Evolutionary conservation across 768 basidiomycete genomes (phyloP).

Genomic region (Lactarius sp.): DNA sequence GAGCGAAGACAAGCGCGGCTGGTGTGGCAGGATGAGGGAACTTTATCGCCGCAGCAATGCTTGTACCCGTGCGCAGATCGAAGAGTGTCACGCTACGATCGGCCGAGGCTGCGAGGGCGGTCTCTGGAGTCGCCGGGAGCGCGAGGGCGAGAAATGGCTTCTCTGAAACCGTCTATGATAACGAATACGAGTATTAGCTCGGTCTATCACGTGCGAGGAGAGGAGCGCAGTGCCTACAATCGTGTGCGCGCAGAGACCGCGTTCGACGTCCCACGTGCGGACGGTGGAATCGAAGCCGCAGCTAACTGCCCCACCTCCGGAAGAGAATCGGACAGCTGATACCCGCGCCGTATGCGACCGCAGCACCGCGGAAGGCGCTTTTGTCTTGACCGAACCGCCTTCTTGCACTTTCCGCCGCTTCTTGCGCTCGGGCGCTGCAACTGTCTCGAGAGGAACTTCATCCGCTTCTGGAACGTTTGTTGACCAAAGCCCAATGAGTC

Average conservation of each 20-base stretch:
- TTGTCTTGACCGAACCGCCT: slow-evolving; percentile 36
- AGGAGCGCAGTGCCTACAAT: slow-evolving; percentile 45
- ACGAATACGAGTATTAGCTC: background rate
- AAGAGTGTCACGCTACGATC: slow-evolving; percentile 71
- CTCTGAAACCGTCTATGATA: slow-evolving; percentile 55
- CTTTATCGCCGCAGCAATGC: slow-evolving; percentile 35
- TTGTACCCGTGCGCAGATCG: slow-evolving; percentile 51
- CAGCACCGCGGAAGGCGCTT: slow-evolving; percentile 67
- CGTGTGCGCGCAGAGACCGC: slow-evolving; percentile 63
- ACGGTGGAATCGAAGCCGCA: slow-evolving; percentile 91
- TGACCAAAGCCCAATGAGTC: slow-evolving; percentile 78
- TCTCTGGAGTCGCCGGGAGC: slow-evolving; percentile 38
- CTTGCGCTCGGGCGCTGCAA: slow-evolving; percentile 39
- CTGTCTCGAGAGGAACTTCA: slow-evolving; percentile 49
- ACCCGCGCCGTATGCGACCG: slow-evolving; percentile 82
- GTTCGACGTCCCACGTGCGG: slow-evolving; percentile 80
- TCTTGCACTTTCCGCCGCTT: slow-evolving; percentile 48
- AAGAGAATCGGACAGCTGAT: slow-evolving; percentile 61
- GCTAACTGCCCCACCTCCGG: slow-evolving; percentile 52
- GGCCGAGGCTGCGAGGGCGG: slow-evolving; percentile 58
- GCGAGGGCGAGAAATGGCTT: slow-evolving; percentile 70
- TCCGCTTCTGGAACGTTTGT: slow-evolving; percentile 55
- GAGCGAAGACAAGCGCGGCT: slow-evolving; percentile 45
- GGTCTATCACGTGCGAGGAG: background rate
- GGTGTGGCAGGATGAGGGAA: slow-evolving; percentile 64